Base-by-base conservation (phyloP, 169 alveolate species). In the Babesia ovata region DNA sequence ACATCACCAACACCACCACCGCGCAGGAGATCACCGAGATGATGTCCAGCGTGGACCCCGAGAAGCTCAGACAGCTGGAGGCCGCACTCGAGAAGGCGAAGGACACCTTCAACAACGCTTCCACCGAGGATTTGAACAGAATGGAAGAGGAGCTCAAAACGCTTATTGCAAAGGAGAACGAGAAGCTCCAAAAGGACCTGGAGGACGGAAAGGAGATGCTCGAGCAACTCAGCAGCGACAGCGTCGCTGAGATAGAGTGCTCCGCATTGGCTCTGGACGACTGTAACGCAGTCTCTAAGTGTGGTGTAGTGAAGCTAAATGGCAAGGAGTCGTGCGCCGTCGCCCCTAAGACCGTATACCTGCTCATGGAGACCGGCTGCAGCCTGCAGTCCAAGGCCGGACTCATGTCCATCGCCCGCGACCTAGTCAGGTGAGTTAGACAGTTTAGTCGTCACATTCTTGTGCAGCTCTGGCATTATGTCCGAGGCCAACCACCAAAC, bases 301-400 rank as follows among this genome's bases (percentile, higher is more conserved):
- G 90, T 59, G 79, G 71, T 61, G 69, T 83, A 4, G 71, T 83
- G 29, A 44, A 39, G 45, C 56, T 83, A 11, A 62, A 83, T 39
- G 90, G 90, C 42, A 53, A 73, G 48, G 86, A 83, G 28, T 42
- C 44, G 44, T 83, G 90, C 70, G 42, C 70, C 71, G 86, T 83
- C 12, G 82, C 90, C n/a, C 90, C 90, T 42, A 83, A 62, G 77
- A 83, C 90, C 21, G 66, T 75, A 22, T 75, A 62, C 42, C 70
- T 69, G 90, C 83, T 83, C 6, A 28, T 75, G 75, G 86, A 83
- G 50, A 83, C 90, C 17, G 70, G 60, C 78, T 83, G 90, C 42
- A 86, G 86, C 45, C 70, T 83, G 19, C 90, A 83, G 65, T 83
- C 90, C n/a, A 83, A 75, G 82, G 66, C 90, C 22, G 90, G 83